phyloP scores from a whole-genome alignment of 345 rosid genomes.

The Erodium maritimum region DNA sequence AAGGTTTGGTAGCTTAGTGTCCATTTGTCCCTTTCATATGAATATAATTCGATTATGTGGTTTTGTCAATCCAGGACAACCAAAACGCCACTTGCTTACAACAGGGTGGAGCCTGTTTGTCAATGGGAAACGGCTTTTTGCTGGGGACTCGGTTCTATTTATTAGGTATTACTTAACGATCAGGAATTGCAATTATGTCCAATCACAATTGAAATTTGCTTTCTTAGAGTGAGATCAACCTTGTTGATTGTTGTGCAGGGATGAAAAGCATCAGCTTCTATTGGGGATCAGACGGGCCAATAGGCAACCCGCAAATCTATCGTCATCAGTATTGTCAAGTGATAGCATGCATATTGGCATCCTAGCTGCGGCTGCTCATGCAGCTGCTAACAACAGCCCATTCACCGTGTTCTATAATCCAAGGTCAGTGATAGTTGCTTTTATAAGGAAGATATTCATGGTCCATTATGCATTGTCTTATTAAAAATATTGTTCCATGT shows the following conservation, averaged over 20 bases:
- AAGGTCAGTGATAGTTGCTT: constrained; percentile 28
- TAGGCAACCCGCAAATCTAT: constrained; percentile 69
- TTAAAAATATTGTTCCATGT: constrained; percentile 1
- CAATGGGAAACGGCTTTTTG: constrained; percentile 69
- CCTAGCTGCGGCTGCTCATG: constrained; percentile 97
- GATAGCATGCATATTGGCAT: constrained; percentile 98
- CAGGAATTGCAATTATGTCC: neutral
- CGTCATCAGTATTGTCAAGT: constrained; percentile 86
- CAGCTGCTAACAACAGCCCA: constrained; percentile 86
- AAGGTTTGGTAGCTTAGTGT: too few species aligned
- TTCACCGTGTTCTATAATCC: constrained; percentile 87
- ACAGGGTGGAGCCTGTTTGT: constrained; percentile 92
- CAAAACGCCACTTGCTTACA: constrained; percentile 82
- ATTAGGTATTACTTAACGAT: constrained; percentile 38
- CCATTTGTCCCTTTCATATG: constrained; percentile 2
- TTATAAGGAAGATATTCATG: neutral
- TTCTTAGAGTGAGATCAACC: neutral
- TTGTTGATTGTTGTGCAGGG: constrained; percentile 30
- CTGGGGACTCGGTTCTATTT: constrained; percentile 79
- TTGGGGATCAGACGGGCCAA: constrained; percentile 76
- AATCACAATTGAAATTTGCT: too few species aligned
- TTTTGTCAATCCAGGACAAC: constrained; percentile 50
- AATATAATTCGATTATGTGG: constrained; percentile 5
- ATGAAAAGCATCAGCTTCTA: constrained; percentile 78
- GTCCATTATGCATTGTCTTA: neutral